phyloP scores from a whole-genome alignment of 345 rosid species.

The Kandelia obovata region DNA sequence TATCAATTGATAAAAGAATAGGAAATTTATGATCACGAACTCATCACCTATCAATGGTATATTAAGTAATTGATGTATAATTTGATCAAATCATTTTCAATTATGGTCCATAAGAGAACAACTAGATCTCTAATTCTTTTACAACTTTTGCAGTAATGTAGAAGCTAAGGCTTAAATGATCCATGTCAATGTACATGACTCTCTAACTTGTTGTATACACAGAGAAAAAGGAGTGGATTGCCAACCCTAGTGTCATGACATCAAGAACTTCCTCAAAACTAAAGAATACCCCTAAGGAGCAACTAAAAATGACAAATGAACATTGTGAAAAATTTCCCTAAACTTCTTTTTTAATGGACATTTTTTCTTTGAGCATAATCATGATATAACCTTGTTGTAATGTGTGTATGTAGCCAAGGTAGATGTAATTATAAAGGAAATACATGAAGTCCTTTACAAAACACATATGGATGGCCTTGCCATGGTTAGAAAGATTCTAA shows the following conservation, averaged over 20 bases:
- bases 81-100: neutral
- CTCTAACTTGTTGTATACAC: rapidly evolving
- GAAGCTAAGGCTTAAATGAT: rapidly evolving
- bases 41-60: neutral
- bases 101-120: neutral
- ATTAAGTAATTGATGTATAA: neutral
- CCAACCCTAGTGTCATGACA: neutral
- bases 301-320: neutral
- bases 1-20: neutral
- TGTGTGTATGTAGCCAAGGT: neutral
- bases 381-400: rapidly evolving
- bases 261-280: neutral
- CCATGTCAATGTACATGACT: rapidly evolving
- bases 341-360: neutral
- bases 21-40: neutral
- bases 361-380: neutral
- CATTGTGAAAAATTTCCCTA: neutral
- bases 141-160: neutral
- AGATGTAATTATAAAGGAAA: neutral
- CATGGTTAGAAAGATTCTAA: neutral
- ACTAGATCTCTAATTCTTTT: neutral
- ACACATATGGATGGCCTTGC: no score
- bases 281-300: neutral
- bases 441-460: neutral
- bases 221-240: neutral